Evolutionary conservation across 805 yeast genomes (phyloP), one percentile per base, ranked within the genome.

Genomic region (Hanseniaspora osmophila): DNA sequence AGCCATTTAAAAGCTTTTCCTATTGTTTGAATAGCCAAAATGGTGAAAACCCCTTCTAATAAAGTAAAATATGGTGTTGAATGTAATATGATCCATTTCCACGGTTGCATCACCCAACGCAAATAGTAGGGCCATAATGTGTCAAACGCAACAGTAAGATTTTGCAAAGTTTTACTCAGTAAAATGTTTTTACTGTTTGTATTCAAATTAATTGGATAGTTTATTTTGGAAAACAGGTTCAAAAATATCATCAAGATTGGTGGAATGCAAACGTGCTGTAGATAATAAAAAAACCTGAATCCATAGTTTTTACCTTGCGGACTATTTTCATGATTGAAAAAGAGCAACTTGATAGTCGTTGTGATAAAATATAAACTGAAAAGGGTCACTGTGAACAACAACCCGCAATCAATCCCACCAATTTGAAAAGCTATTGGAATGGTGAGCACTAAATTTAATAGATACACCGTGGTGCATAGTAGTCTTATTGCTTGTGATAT

Each of bases 371-470:
- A 88, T 44, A 82, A 63, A 39, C 74, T 66, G 45, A 84, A 74
- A 42, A 90, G 70, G 6, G 95, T 79, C 30, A 78, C 71, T 0
- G 90, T 78, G 60, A 78, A 92, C 16, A 94, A 77, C 48, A 92
- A 66, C 1, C 98, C 98, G 63, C 97, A 90, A 46, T 77, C 71
- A 16, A 80, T 72, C 1, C 97, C 96, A 10, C 97, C 97, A 35
- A 86, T 81, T 57, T 90, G 95, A 63, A 92, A 92, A 19, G 96
- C 83, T 49, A 92, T 71, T 4, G 97, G 97, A 6, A 92, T 82
- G 2, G 96, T 82, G 30, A 88, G 68, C 29, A 87, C 73, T 11
- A 85, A 77, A 43, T 84, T 73, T 6, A 74, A 60, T 45, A 86
- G 66, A 56, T 87, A 86, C 30, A 82, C 61, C 1, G 75, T 63